Base-by-base conservation (phyloP, 1,139 yeast species). In the Yamadazyma sp. region DNA sequence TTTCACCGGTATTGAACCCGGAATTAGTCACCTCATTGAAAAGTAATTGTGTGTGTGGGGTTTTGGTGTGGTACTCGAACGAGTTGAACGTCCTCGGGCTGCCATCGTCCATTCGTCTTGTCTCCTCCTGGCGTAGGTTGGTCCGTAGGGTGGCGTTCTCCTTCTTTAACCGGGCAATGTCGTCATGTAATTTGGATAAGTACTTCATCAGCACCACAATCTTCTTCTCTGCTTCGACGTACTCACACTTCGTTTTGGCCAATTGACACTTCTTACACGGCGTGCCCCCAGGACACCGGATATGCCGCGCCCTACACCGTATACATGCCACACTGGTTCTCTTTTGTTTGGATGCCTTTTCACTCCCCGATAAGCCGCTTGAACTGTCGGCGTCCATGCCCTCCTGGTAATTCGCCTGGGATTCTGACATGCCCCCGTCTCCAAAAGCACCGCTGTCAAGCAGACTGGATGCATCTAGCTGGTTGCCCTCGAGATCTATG, bases 281-380 rank as follows among this genome's bases (percentile, higher is more conserved):
- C 30, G 81, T 76, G 1, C 88, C 92, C 1, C 94, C 94, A 9
- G 89, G 89, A 55, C 95, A 87, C 47, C 86, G 76, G 29, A 83
- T 81, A 58, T 87, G 95, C 41, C 92, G 71, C 36, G 79, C 75
- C 31, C 95, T 69, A 54, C 95, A 87, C 35, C 89, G 63, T 12
- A 81, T 79, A 55, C 95, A 87, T 1, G 77, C 77, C 39, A 69
- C 51, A 7, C 66, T 55, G 3, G 69, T 64, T 39, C 75, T 47
- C 41, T 69, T 69, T 23, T 50, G 61, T 33, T 51, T 53, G 17
- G 15, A 12, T 15, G 20, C 18, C 26, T 26, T 23, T 18, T 18
- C 30, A 18, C 12, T 33, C 14, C 22, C 28, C 10, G n/a, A 10
- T 9, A 12, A 10, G 17, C 18, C 22, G 14, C 29, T n/a, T 11